phyloP scores from a whole-genome alignment of 2,329 filamentous ascomycete species.

The Pyrenochaeta sp. region DNA sequence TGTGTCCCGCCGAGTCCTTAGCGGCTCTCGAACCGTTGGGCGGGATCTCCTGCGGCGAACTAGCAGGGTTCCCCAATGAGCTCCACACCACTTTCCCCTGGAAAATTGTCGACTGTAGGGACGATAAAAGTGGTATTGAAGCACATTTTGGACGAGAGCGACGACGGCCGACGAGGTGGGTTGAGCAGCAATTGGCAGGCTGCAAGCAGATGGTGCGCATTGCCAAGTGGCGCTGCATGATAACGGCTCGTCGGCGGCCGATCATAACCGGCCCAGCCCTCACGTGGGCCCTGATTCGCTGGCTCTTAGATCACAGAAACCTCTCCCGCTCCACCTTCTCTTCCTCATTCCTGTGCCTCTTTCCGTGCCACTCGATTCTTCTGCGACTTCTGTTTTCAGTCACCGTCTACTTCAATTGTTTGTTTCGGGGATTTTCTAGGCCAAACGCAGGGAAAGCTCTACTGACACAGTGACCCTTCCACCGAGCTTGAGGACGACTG shows the following conservation, averaged over 20 bases:
- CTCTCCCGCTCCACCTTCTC: constrained; percentile 10
- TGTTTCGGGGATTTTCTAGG: constrained; percentile 10
- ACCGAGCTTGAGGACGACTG: constrained; percentile 21
- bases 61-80: constrained; percentile 13
- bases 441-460: constrained; percentile 24
- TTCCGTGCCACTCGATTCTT: constrained; percentile 6
- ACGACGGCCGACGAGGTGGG: not conserved
- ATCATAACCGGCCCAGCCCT: constrained; percentile 17
- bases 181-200: not conserved
- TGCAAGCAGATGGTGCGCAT: constrained; percentile 3
- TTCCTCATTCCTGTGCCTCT: constrained; percentile 10
- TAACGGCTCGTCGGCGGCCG: constrained; percentile 13
- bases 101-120: constrained; percentile 4
- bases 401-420: constrained; percentile 2
- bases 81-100: constrained; percentile 7
- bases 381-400: constrained; percentile 9
- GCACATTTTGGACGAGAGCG: not conserved
- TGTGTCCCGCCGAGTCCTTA: not conserved
- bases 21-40: not conserved
- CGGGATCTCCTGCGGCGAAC: not conserved
- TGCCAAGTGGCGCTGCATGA: constrained; percentile 13
- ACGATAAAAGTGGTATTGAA: not conserved
- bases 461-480: constrained; percentile 15
- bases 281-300: constrained; percentile 11
- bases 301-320: constrained; percentile 3